Conservation (phyloP, 805 yeast species). For the Starmerella powellii region DNA sequence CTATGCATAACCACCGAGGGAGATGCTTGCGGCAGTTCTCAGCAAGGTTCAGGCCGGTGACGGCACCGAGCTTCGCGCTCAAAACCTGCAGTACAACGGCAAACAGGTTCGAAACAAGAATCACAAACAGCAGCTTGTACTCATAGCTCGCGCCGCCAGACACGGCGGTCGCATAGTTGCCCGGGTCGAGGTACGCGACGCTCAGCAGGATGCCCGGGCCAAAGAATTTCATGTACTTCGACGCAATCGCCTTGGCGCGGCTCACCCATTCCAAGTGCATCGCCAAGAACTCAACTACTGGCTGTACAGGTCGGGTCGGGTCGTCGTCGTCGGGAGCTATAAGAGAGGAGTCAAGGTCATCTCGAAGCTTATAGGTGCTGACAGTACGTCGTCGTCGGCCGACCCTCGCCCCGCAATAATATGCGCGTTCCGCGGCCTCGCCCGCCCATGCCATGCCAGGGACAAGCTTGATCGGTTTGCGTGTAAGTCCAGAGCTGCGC, state of each 20-base stretch:
- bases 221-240: conserved; percentile 53
- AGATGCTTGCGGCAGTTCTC: conserved; percentile 66
- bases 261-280: conserved; percentile 2
- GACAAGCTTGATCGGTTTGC: too few relatives aligned
- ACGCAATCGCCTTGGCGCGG: conserved; percentile 23
- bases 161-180: conserved; percentile 82
- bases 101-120: conserved; percentile 65
- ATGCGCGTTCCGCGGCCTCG: too few relatives aligned
- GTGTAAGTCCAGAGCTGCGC: too few relatives aligned
- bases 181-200: conserved; percentile 91
- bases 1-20: conserved; percentile 51
- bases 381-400: neutral
- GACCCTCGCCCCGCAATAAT: neutral
- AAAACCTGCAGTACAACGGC: conserved; percentile 74
- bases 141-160: conserved; percentile 74
- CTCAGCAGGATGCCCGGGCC: conserved; percentile 85
- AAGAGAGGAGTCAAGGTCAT: conserved; percentile 7
- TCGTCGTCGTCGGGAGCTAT: too few relatives aligned
- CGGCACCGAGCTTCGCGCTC: conserved; percentile 76
- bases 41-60: conserved; percentile 80
- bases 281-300: neutral
- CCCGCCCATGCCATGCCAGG: too few relatives aligned
- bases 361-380: conserved; percentile 3
- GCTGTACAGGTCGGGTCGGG: too few relatives aligned
- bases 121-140: conserved; percentile 59